Conservation (phyloP, 2,329 filamentous ascomycete species). For the Cladosporium sp. region DNA sequence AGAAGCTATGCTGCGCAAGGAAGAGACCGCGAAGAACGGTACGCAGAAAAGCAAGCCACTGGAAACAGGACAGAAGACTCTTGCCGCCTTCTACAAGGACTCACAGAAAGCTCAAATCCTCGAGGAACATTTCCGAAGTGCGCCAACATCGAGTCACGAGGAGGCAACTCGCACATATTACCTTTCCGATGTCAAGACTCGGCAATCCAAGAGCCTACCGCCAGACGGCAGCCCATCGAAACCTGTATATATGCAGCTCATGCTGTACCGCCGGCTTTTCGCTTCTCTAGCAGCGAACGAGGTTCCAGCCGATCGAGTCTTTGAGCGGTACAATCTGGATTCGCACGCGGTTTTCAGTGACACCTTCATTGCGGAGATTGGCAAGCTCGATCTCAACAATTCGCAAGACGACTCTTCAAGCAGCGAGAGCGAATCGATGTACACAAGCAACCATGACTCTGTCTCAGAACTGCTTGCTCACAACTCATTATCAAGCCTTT, state of each 20-base stretch:
- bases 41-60: conserved; percentile 31
- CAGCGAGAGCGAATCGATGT: conserved; percentile 23
- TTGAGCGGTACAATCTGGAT: conserved; percentile 68
- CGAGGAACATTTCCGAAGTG: conserved; percentile 8
- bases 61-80: conserved; percentile 31
- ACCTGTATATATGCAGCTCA: conserved; percentile 79
- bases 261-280: conserved; percentile 85
- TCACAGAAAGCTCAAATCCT: conserved; percentile 14
- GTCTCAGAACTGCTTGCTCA: conserved; percentile 53
- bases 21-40: conserved; percentile 18
- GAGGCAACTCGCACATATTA: conserved; percentile 51
- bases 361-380: conserved; percentile 71
- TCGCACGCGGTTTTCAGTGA: conserved; percentile 68
- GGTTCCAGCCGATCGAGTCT: conserved; percentile 65
- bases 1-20: conserved; percentile 48
- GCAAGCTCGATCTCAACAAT: conserved; percentile 61
- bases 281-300: conserved; percentile 66
- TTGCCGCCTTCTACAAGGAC: conserved; percentile 26
- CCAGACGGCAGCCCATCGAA: conserved; percentile 61
- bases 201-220: conserved; percentile 61
- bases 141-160: conserved; percentile 14
- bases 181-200: conserved; percentile 84
- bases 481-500: conserved; percentile 57
- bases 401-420: conserved; percentile 25
- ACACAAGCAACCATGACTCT: conserved; percentile 40